Base-by-base conservation (phyloP, 306 rosid species). In the Casuarina glauca region DNA sequence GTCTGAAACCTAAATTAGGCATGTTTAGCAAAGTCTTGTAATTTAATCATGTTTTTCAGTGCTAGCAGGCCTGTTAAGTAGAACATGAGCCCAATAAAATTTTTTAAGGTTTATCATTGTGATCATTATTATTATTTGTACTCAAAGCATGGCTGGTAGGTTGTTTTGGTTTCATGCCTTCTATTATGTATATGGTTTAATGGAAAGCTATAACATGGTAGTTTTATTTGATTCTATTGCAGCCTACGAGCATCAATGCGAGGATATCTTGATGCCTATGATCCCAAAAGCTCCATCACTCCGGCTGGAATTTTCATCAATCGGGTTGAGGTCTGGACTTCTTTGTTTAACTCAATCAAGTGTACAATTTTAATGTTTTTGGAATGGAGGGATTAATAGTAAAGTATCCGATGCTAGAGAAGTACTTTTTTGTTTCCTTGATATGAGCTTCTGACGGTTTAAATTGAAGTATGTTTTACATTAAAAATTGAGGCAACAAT, bases 201-300 rank as follows among this genome's bases (percentile, higher is more conserved):
- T 48, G 32, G 45, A 49, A 35, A 39, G 43, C 17, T 72, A 41
- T 35, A 36, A 50, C 39, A 67, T 35, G 43, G 49, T 32, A 19
- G 5, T 66, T 73, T 51, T 36, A 13, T 61, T 49, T 74, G 44
- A 71, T 74, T 77, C 49, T 77, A 43, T 79, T 85, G 79, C 88
- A 94, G 98, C 78, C 78, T 94, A 84, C 93, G 97, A 68, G 84
- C 90, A 76, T 94, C 98, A 39, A 94, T 94, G 98, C 92, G 85
- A 88, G 97, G 97, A 79, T 94, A 80, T 81, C 89, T 94, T 72
- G 93, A 90, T 89, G 97, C 93, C 69, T 94, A 92, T 78, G 84
- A 87, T 78, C 98, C 98, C 60, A 82, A 35, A 52, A 79, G 69
- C 74, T 94, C 92, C 43, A 86, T 71, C 78, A 90, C 92, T 57